These are phyloP conservation scores for Ophiocordyceps robertsii DNA, from an alignment of 2,329 filamentous ascomycete species.

Conservation along the genomic window DNA sequence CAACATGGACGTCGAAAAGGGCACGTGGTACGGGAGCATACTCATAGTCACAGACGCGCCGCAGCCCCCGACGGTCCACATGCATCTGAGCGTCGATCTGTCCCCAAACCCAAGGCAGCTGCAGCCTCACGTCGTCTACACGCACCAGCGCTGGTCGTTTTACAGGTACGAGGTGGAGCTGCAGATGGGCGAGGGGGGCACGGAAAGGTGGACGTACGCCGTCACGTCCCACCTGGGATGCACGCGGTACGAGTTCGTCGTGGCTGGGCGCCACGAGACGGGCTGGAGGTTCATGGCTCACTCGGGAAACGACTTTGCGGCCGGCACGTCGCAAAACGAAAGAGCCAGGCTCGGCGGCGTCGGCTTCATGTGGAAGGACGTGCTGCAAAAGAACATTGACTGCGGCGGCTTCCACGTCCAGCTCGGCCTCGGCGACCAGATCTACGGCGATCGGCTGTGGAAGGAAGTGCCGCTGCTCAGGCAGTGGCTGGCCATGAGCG, in stretches of 20 bases:
- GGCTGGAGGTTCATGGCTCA: constrained; percentile 95
- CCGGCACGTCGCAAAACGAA: constrained; percentile 77
- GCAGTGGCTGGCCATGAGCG: constrained; percentile 89
- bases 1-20: constrained; percentile 91
- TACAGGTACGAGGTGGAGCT: constrained; percentile 89
- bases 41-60: constrained; percentile 82
- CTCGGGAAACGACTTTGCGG: constrained; percentile 89
- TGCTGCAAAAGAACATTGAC: constrained; percentile 92
- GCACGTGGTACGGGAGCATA: constrained; percentile 86
- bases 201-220: constrained; percentile 91
- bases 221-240: constrained; percentile 94
- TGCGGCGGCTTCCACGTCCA: constrained; percentile 94
- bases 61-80: constrained; percentile 89
- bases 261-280: constrained; percentile 78
- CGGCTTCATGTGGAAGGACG: constrained; percentile 98
- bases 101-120: constrained; percentile 87
- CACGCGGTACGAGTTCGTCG: constrained; percentile 94
- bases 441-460: constrained; percentile 92
- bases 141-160: constrained; percentile 89
- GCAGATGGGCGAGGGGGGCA: constrained; percentile 71
- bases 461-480: constrained; percentile 87
- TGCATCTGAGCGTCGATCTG: constrained; percentile 79
- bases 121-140: constrained; percentile 67
- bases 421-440: constrained; percentile 82
- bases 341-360: constrained; percentile 75